Base-by-base conservation (phyloP, 208 protist species). In the Acanthamoeba sp. region DNA sequence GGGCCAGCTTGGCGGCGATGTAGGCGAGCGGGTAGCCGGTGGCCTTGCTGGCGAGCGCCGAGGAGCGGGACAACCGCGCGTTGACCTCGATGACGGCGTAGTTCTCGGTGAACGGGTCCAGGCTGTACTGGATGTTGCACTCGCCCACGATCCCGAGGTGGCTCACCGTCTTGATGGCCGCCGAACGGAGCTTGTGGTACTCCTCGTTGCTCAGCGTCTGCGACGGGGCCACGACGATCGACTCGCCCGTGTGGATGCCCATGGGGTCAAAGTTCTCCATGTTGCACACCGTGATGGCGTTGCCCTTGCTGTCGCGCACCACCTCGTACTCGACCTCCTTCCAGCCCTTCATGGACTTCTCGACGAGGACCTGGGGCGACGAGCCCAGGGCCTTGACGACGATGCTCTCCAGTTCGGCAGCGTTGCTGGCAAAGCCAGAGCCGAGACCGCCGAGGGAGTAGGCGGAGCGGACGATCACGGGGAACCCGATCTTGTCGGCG, bases 251-350 rank as follows among this genome's bases (percentile, higher is more conserved):
- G 97, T 99, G 99, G 95, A 99, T 98, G 64, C 99, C 99, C 95
- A 99, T 97, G n/a, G 98, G 98, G 95, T 99, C 98, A 95, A 99
- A 99, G 97, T 99, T 99, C 97, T 99, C 99, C 99, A 99, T 99
- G 97, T 99, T 99, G 97, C 99, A 99, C 64, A 99, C 99, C 40
- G 99, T 99, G 94, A 99, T 99, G 97, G 99, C 99, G 97, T 99
- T 99, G 97, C 99, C 99, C 71, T 99, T 97, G 87, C 97, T 97
- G 95, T 99, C 99, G 90, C 99, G 97, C 50, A 99, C 98, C 48
- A 99, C 98, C 97, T 99, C 99, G 97, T 99, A 99, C 98, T 99
- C 99, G 76, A 99, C 98, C 96, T 99, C 99, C 97, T 99, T 99
- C 99, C 99, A 99, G 62, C 99, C 99, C 73, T 99, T 98, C 89